Evolutionary conservation across 805 yeast genomes (phyloP).

Genomic region (Hemisphaericaspora nanyangensis): DNA sequence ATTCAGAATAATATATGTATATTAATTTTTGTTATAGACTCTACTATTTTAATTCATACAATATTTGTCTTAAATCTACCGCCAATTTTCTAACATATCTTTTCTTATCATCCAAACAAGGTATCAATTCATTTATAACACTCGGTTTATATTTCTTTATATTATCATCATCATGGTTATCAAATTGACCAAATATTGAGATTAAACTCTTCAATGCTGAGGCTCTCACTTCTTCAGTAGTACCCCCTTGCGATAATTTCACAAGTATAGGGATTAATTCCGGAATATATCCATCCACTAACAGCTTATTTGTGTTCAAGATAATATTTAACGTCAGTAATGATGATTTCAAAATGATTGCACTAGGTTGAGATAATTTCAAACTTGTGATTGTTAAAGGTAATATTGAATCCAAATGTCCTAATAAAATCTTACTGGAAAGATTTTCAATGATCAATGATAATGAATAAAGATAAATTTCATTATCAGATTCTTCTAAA

Average conservation of each 20-base stretch:
- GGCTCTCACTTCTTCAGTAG: slow-evolving; percentile 49
- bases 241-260: slow-evolving; percentile 25
- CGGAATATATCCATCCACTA: slow-evolving; percentile 52
- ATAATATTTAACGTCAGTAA: slow-evolving; percentile 54
- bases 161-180: slow-evolving; percentile 14
- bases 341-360: slow-evolving; percentile 56
- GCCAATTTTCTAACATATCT: slow-evolving; percentile 74
- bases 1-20: slow-evolving; percentile 16
- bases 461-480: slow-evolving; percentile 60
- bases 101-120: slow-evolving; percentile 65
- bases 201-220: slow-evolving; percentile 55
- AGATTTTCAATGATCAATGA: slow-evolving; percentile 65
- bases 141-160: slow-evolving; percentile 28
- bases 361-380: slow-evolving; percentile 27
- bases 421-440: slow-evolving; percentile 57
- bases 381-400: slow-evolving; percentile 73
- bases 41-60: slow-evolving; percentile 51
- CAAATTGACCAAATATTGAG: slow-evolving; percentile 36
- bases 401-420: slow-evolving; percentile 58
- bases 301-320: slow-evolving; percentile 50
- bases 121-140: slow-evolving; percentile 45
- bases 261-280: slow-evolving; percentile 56
- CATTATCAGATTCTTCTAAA: slow-evolving; percentile 35
- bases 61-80: slow-evolving; percentile 74
- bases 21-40: not conserved